phyloP scores from a whole-genome alignment of 306 rosid species.

The Lathyrus oleraceus region DNA sequence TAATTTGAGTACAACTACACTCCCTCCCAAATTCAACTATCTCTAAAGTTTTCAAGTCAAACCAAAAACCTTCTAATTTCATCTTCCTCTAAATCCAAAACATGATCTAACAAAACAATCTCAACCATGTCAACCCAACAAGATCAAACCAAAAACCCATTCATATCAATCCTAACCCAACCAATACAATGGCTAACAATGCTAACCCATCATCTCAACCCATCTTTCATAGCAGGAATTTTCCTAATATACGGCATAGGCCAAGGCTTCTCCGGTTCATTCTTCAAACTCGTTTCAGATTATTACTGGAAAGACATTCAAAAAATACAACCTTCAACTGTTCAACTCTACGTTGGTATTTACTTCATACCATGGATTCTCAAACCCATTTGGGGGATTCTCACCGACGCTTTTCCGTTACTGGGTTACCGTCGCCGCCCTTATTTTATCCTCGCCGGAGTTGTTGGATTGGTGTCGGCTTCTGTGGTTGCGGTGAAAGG shows the following conservation, averaged over 20 bases:
- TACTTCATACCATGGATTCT: constrained; percentile 72
- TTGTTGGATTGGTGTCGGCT: constrained; percentile 46
- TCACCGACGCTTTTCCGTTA: constrained; percentile 63
- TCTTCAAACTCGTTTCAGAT: constrained; percentile 61
- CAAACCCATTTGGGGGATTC: constrained; percentile 74
- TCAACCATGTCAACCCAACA: not conserved
- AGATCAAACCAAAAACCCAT: not conserved
- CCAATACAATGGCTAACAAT: constrained; percentile 54
- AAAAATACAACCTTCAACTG: constrained; percentile 57
- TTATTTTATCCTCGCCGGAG: constrained; percentile 53
- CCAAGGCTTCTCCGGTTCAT: constrained; percentile 64
- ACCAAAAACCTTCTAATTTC: not conserved
- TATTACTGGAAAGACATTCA: constrained; percentile 86
- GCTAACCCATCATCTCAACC: constrained; percentile 50
- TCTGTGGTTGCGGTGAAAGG: constrained; percentile 30
- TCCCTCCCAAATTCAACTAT: constrained; percentile 3
- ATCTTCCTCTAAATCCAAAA: not conserved
- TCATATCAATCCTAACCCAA: constrained; percentile 22
- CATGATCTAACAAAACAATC: not conserved
- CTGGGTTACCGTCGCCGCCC: constrained; percentile 60
- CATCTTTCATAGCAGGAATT: constrained; percentile 51
- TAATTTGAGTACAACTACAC: not conserved
- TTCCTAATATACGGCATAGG: constrained; percentile 58
- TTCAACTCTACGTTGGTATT: constrained; percentile 56
- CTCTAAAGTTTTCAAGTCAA: not conserved